phyloP scores from a whole-genome alignment of 257 asterid species.

The Euphrasia confusa region DNA sequence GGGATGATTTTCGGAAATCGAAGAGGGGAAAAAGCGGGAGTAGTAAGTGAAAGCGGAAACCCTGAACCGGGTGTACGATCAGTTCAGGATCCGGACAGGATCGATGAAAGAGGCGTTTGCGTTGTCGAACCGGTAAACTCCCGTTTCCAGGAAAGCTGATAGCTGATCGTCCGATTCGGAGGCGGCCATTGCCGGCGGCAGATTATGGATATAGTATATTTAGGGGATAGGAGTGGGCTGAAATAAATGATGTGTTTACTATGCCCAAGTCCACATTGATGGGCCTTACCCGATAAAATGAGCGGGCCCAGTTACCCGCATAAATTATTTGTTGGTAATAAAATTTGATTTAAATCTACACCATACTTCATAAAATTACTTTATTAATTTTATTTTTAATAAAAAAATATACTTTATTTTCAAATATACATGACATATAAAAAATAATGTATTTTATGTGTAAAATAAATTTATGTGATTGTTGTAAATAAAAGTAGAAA shows the following conservation, averaged over 20 bases:
- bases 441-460: too few species aligned
- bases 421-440: too few species aligned
- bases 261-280: neutral
- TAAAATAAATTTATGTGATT: too few species aligned
- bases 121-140: conserved; percentile 39
- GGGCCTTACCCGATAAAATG: neutral
- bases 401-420: too few species aligned
- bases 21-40: conserved; percentile 65
- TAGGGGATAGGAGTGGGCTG: neutral
- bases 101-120: conserved; percentile 54
- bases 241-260: neutral
- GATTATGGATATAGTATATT: neutral
- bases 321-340: too few species aligned
- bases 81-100: conserved; percentile 77
- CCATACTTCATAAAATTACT: too few species aligned
- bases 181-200: conserved; percentile 37
- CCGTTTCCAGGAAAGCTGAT: conserved; percentile 41
- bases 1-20: conserved; percentile 16
- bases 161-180: conserved; percentile 29
- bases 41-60: conserved; percentile 63
- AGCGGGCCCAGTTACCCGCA: too few species aligned
- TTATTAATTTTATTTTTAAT: too few species aligned
- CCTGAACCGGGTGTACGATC: conserved; percentile 59
- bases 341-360: too few species aligned
- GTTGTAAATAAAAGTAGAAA: too few species aligned